A percentile compares a stretch with the other conserved stretches of the same genome.
Evolutionary conservation across 257 asterid genomes (phyloP).

Genomic region (Ilex asprella): DNA sequence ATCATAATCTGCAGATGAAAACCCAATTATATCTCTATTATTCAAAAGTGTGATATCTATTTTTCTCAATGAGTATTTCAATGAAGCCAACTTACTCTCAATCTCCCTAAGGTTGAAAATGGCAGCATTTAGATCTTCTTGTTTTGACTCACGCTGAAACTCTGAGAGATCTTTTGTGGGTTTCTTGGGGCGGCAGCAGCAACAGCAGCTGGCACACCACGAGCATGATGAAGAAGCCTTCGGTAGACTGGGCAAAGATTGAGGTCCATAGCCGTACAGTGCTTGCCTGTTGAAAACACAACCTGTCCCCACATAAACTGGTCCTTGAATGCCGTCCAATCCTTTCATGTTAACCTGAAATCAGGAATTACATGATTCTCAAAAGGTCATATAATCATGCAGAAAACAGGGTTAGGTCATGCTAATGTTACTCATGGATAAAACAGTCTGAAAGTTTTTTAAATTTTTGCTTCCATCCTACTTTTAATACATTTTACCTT

Average conservation of each 20-base stretch:
- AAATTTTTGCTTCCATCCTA: too few relatives aligned
- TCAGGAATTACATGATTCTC: neutral
- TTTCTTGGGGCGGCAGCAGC: conserved; percentile 77
- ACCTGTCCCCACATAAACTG: conserved; percentile 94
- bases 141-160: conserved; percentile 76
- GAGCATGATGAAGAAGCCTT: conserved; percentile 66
- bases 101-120: conserved; percentile 90
- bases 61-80: neutral
- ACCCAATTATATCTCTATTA: conserved; percentile 4
- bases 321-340: conserved; percentile 97
- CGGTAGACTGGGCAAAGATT: conserved; percentile 42
- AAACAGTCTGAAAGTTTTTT: too few relatives aligned
- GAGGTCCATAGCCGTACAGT: conserved; percentile 91
- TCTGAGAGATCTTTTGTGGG: conserved; percentile 60
- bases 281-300: conserved; percentile 94
- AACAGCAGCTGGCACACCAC: conserved; percentile 58
- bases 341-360: conserved; percentile 98
- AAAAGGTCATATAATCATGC: too few relatives aligned
- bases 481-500: too few relatives aligned
- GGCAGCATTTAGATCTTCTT: conserved; percentile 93
- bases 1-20: conserved; percentile 52
- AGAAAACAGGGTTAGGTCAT: too few relatives aligned
- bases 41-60: too few relatives aligned
- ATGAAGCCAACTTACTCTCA: conserved; percentile 54
- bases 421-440: too few relatives aligned